Base-by-base conservation (phyloP, 768 basidiomycete species). In the Panellus pusillus region DNA sequence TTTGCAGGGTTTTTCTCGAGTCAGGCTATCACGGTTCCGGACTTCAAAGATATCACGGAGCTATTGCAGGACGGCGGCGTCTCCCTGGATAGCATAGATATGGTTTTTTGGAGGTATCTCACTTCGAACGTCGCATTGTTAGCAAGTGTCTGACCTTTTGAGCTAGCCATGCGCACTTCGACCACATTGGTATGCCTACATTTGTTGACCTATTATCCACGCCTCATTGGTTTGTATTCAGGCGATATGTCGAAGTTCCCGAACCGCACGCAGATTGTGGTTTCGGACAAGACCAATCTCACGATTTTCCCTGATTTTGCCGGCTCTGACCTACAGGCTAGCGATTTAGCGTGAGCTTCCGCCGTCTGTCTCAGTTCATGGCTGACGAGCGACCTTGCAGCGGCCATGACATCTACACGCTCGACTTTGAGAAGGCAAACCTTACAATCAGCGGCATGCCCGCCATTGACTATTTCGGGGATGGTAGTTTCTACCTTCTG, bases 221-320 rank as follows among this genome's bases (percentile, higher is more conserved):
- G 29, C 9, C 11, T 6, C 0, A 3, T 12, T 19, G 17, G 0
- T n/a, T 17, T 2, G n/a, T 9, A 4, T 9, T n/a, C 20, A 51
- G 56, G 56, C 0, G 61, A 63, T 44, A 61, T 63, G 61, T 50
- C 55, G 0, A 60, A 58, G 32, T 63, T 63, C 46, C 59, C 59
- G 2, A 46, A 56, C 43, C 36, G 44, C 29, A 63, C 61, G 0
- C 19, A 20, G 1, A 44, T 63, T 15, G 27, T 63, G 9, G 48
- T 63, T 27, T 55, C 55, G 11, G 41, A 47, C 1, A 59, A 46
- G 13, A 61, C 58, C 5, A 38, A 54, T 19, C 35, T 44, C 4
- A 2, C 28, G 9, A 56, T 47, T 9, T 62, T 50, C 32, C 61
- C 61, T 1, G 38, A 44, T 5, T 49, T 41, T 19, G 44, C 59